Percentiles rank a stretch among this genome's conserved stretches.
Evolutionary conservation across 2,329 filamentous ascomycete species (phyloP).

Genomic region (Plenodomus tracheiphilus): DNA sequence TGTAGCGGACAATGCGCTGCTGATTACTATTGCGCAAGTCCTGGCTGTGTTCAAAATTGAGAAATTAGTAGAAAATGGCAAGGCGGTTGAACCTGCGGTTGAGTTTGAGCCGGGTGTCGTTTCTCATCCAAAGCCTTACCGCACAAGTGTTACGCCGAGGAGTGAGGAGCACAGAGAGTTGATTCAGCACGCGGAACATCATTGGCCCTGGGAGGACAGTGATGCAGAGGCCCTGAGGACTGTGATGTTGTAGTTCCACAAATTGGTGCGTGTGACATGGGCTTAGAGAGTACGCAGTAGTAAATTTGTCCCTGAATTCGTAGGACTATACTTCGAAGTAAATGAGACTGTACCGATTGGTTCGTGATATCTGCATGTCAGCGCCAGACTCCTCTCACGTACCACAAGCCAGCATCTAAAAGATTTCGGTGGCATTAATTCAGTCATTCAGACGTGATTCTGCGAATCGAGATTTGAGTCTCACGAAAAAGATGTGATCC

Average conservation of each 20-base stretch:
- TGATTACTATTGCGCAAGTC: slow-evolving; percentile 48
- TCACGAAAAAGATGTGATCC: no score
- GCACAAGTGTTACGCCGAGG: slow-evolving; percentile 40
- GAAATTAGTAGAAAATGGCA: slow-evolving; percentile 45
- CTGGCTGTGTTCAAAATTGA: slow-evolving; percentile 54
- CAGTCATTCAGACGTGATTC: no score
- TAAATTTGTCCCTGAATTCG: no score
- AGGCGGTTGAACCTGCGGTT: slow-evolving; percentile 40
- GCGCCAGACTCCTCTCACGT: no score
- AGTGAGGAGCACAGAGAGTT: slow-evolving; percentile 36
- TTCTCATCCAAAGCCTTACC: slow-evolving; percentile 46
- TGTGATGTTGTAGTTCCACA: background rate
- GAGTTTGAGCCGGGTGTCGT: slow-evolving; percentile 44
- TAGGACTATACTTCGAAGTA: no score
- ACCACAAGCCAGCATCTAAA: no score
- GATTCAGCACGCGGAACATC: slow-evolving; percentile 38
- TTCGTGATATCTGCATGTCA: no score
- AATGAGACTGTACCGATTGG: no score
- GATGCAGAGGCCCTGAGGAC: slow-evolving; percentile 36
- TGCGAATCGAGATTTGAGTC: no score
- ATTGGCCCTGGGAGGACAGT: slow-evolving; percentile 47
- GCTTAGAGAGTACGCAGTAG: no score
- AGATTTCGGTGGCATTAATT: no score
- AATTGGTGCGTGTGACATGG: no score
- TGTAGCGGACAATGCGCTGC: slow-evolving; percentile 49